phyloP scores from a whole-genome alignment of 371 early-diverging fungal species.

The Zychaea mexicana region DNA sequence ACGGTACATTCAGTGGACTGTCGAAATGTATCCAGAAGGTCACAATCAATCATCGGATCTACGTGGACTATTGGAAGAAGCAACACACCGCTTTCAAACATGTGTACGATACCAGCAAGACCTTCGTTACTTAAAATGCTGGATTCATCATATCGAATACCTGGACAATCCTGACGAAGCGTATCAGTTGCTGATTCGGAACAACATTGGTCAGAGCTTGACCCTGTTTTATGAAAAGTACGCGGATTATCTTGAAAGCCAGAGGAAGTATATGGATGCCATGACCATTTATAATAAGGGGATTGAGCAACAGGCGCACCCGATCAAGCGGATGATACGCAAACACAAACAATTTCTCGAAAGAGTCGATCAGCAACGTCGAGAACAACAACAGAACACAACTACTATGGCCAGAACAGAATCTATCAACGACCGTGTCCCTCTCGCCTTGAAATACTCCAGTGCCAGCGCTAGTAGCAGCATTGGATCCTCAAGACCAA shows the following conservation, averaged over 20 bases:
- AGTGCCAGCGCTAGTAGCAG: too few species aligned
- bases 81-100: conserved; percentile 60
- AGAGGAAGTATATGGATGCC: conserved; percentile 55
- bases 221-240: conserved; percentile 83
- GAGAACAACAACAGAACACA: neutral
- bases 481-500: neutral
- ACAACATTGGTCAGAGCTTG: conserved; percentile 70
- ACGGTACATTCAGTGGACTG: conserved; percentile 75
- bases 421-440: conserved; percentile 18
- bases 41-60: conserved; percentile 58
- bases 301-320: conserved; percentile 55
- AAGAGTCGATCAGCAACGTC: neutral
- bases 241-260: conserved; percentile 61
- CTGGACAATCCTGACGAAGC: conserved; percentile 63
- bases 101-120: conserved; percentile 76
- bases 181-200: conserved; percentile 68
- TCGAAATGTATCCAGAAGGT: conserved; percentile 71
- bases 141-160: conserved; percentile 68
- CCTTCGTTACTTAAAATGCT: conserved; percentile 72
- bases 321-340: conserved; percentile 46
- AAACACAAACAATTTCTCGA: conserved; percentile 6
- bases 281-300: conserved; percentile 45
- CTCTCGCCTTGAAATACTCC: conserved; percentile 30
- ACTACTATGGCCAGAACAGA: neutral
- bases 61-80: conserved; percentile 56